phyloP scores from a whole-genome alignment of 2,329 filamentous ascomycete species.

The Talaromyces funiculosus region DNA sequence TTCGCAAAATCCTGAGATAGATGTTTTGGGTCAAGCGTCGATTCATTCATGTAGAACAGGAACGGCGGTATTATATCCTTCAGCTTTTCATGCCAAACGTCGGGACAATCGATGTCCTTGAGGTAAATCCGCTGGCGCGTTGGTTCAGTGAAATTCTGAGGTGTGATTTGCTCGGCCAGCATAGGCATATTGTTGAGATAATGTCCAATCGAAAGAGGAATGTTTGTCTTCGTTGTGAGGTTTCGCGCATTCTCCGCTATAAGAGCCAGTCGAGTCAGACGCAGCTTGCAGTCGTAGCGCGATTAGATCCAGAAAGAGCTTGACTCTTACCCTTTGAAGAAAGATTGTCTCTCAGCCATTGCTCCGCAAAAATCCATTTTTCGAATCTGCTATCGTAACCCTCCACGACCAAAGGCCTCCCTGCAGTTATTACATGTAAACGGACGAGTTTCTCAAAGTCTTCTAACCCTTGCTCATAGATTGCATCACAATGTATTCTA shows the following conservation, averaged over 20 bases:
- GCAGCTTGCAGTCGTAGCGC: neutral
- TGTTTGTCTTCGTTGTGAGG: slow-evolving; percentile 63
- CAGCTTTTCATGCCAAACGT: slow-evolving; percentile 76
- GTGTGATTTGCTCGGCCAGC: slow-evolving; percentile 75
- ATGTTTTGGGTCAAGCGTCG: slow-evolving; percentile 55
- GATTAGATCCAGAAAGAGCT: neutral
- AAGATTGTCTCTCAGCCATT: slow-evolving; percentile 74
- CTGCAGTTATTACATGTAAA: slow-evolving; percentile 75
- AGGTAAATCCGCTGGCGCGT: slow-evolving; percentile 82
- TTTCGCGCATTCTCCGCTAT: slow-evolving; percentile 80
- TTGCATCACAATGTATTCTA: slow-evolving; percentile 70
- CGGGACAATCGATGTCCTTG: slow-evolving; percentile 94
- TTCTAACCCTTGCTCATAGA: slow-evolving; percentile 68
- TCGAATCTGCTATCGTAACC: slow-evolving; percentile 76
- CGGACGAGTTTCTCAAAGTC: slow-evolving; percentile 81
- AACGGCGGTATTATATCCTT: slow-evolving; percentile 69
- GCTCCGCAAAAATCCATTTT: slow-evolving; percentile 67
- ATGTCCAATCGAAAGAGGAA: slow-evolving; percentile 81
- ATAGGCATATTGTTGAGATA: slow-evolving; percentile 84
- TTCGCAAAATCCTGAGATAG: slow-evolving; percentile 57
- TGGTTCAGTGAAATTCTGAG: slow-evolving; percentile 70
- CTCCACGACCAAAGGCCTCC: slow-evolving; percentile 85
- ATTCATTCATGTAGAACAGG: slow-evolving; percentile 88
- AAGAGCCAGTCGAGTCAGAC: slow-evolving; percentile 1
- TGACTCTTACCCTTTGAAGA: slow-evolving; percentile 65